These are phyloP conservation scores for Apiospora aurea DNA, from an alignment of 2,329 filamentous ascomycete species.

Conservation along the genomic window DNA sequence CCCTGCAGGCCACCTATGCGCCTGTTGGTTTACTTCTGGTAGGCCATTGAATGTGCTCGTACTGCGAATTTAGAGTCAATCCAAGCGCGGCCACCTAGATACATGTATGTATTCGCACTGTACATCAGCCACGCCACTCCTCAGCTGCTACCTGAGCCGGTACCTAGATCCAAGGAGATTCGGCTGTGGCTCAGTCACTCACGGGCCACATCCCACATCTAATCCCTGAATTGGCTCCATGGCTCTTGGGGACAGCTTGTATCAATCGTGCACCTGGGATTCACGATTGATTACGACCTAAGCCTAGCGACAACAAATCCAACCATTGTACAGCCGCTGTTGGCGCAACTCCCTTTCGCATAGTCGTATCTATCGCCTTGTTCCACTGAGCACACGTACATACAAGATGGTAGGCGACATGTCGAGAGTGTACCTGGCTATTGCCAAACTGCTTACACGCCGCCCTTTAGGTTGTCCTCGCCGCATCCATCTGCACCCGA, in stretches of 20 bases:
- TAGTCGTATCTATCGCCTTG: background rate
- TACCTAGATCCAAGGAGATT: conserved; percentile 19
- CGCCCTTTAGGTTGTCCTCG: conserved; percentile 83
- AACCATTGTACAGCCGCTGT: conserved; percentile 17
- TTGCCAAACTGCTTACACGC: conserved; percentile 28
- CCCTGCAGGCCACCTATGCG: background rate
- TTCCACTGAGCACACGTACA: background rate
- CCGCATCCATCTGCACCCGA: conserved; percentile 97
- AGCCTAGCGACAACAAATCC: conserved; percentile 3
- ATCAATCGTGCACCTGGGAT: conserved; percentile 16
- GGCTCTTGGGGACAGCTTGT: conserved; percentile 20
- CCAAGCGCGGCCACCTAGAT: background rate
- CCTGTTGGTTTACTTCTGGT: background rate
- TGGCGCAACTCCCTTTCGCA: conserved; percentile 13
- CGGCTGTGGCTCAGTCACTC: conserved; percentile 22
- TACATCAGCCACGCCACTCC: background rate
- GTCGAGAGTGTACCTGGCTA: background rate
- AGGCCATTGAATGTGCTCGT: background rate
- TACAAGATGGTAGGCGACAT: conserved; percentile 23
- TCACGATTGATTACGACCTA: conserved; percentile 11
- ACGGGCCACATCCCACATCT: conserved; percentile 24
- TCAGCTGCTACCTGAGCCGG: background rate
- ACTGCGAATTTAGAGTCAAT: background rate
- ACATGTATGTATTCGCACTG: too few relatives aligned
- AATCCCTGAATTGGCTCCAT: conserved; percentile 19